Evolutionary conservation across 148 eudicot genomes (phyloP).

Genomic region (Heliosperma pusillum): DNA sequence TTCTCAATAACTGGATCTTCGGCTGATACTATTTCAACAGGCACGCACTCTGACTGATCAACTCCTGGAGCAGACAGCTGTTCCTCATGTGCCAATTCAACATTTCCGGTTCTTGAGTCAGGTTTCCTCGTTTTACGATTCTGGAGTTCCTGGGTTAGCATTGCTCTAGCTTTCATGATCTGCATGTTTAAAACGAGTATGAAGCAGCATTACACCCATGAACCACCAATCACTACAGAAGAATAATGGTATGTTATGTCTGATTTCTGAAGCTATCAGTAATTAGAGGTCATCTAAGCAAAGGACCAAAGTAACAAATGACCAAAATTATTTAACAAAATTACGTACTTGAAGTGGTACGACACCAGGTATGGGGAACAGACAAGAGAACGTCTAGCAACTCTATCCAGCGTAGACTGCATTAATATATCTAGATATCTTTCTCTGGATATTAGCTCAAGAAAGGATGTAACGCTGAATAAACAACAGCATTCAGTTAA

Average conservation of each 20-base stretch:
- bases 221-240: not conserved
- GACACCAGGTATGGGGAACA: not conserved
- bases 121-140: conserved; percentile 37
- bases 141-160: conserved; percentile 53
- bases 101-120: conserved; percentile 27
- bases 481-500: not conserved
- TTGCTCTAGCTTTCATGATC: conserved; percentile 75
- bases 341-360: not conserved
- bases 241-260: not conserved
- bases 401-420: not conserved
- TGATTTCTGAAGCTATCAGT: not conserved
- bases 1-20: conserved; percentile 36
- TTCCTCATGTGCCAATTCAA: conserved; percentile 34
- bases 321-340: not conserved
- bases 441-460: not conserved
- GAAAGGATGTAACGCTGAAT: not conserved
- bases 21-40: conserved; percentile 34
- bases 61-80: conserved; percentile 38
- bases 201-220: not conserved
- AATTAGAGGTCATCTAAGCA: not conserved
- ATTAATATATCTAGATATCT: no score
- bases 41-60: conserved; percentile 36
- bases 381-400: not conserved
- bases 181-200: conserved; percentile 30
- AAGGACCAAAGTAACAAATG: not conserved